These are phyloP conservation scores for Patellaria atrata DNA, from an alignment of 495 filamentous ascomycete species.

Conservation along the genomic window DNA sequence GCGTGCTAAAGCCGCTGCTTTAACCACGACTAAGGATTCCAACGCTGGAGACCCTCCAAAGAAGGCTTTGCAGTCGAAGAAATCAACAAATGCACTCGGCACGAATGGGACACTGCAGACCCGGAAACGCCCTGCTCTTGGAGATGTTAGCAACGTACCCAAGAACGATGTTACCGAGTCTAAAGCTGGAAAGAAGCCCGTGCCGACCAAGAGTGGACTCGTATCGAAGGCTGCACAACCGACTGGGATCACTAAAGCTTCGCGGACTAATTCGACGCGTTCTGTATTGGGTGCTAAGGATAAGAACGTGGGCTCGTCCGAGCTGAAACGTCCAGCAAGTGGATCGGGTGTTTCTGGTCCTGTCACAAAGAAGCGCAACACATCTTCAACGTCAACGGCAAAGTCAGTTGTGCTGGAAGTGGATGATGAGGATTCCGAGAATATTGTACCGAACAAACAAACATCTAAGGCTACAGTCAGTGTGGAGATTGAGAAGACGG, in stretches of 20 bases:
- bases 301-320: constrained; percentile 32
- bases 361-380: constrained; percentile 46
- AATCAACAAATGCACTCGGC: constrained; percentile 31
- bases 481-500: constrained; percentile 11
- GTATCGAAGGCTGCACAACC: constrained; percentile 65
- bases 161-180: constrained; percentile 43
- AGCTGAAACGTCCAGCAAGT: constrained; percentile 55
- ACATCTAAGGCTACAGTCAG: constrained; percentile 9
- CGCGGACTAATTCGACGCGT: constrained; percentile 48
- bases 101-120: constrained; percentile 31
- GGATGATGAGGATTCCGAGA: constrained; percentile 41
- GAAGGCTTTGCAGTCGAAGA: constrained; percentile 64
- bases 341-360: constrained; percentile 51
- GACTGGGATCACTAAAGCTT: constrained; percentile 64
- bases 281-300: constrained; percentile 50
- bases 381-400: constrained; percentile 34
- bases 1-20: constrained; percentile 75
- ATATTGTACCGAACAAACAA: constrained; percentile 40
- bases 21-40: constrained; percentile 39
- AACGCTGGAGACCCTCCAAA: constrained; percentile 42
- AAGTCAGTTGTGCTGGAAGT: constrained; percentile 46
- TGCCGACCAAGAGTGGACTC: constrained; percentile 37
- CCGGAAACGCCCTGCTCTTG: constrained; percentile 37
- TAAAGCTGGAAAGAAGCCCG: constrained; percentile 48
- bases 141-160: constrained; percentile 88